These are phyloP conservation scores for Grosmannia clavigera DNA, from an alignment of 2,329 filamentous ascomycete genomes.

Conservation along the genomic window DNA sequence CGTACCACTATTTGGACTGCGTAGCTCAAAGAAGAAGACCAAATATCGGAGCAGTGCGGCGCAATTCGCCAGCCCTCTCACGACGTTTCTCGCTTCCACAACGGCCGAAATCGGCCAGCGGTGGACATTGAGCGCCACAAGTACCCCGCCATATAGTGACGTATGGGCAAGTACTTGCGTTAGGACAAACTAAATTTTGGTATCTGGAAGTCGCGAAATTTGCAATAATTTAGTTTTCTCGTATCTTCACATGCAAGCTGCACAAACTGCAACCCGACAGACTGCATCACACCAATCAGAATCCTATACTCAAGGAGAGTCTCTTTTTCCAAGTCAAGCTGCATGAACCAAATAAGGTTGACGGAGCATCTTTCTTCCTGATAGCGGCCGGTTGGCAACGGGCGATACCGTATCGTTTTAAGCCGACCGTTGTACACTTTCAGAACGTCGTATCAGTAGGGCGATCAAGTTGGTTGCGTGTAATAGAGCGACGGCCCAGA, in stretches of 20 bases:
- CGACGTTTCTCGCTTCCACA: neutral
- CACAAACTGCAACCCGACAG: neutral
- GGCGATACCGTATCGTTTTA: neutral
- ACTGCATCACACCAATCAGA: neutral
- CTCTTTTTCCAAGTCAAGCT: neutral
- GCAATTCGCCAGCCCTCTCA: neutral
- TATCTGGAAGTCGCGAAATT: neutral
- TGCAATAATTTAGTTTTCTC: constrained; percentile 1
- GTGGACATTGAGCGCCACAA: neutral
- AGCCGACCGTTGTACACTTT: neutral
- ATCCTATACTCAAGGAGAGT: neutral
- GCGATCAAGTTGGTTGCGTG: neutral
- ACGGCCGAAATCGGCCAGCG: constrained; percentile 10
- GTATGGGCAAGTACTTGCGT: constrained; percentile 5
- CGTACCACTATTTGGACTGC: neutral
- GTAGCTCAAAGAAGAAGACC: neutral
- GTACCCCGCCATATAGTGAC: constrained; percentile 9
- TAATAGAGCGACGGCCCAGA: neutral
- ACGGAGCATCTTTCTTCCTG: neutral
- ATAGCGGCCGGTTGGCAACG: neutral
- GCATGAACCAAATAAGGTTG: neutral
- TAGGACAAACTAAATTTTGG: neutral
- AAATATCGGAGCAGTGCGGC: neutral
- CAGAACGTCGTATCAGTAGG: neutral
- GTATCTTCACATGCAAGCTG: neutral